Conservation (phyloP, 225 moss, liverwort and hornwort species). For the Rhytidiadelphus loreus region DNA sequence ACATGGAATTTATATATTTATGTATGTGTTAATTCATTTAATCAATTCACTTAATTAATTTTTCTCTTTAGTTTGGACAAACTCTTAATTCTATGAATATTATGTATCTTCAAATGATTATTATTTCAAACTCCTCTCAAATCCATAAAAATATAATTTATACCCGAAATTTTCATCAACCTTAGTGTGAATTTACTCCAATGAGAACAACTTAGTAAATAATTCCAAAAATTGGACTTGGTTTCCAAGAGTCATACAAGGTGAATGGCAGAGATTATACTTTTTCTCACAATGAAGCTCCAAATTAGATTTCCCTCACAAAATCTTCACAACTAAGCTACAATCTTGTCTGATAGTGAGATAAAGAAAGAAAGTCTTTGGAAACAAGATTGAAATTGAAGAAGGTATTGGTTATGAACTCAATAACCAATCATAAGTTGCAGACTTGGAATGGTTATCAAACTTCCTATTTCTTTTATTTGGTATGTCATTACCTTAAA, state of each 20-base stretch:
- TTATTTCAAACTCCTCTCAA: not conserved
- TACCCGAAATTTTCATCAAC: not conserved
- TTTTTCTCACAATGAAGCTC: no score
- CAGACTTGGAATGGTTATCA: not conserved
- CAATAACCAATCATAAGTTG: not conserved
- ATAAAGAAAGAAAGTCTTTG: not conserved
- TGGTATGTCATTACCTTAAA: not conserved
- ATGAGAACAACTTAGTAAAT: no score
- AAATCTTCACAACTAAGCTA: not conserved
- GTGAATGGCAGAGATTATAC: no score
- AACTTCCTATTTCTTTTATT: not conserved
- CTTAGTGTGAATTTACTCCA: not conserved
- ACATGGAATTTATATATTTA: not conserved
- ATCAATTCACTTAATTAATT: no score
- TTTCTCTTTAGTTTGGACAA: not conserved
- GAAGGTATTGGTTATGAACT: no score
- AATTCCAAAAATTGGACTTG: no score
- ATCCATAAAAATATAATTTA: not conserved
- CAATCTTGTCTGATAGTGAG: not conserved
- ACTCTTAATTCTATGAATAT: not conserved
- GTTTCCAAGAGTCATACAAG: not conserved
- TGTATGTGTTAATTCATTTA: fast-evolving
- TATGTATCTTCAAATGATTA: not conserved
- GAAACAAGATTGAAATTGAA: not conserved
- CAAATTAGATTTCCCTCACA: not conserved